phyloP scores from a whole-genome alignment of 108 stramenopile species.

The Parietichytrium sp. region DNA sequence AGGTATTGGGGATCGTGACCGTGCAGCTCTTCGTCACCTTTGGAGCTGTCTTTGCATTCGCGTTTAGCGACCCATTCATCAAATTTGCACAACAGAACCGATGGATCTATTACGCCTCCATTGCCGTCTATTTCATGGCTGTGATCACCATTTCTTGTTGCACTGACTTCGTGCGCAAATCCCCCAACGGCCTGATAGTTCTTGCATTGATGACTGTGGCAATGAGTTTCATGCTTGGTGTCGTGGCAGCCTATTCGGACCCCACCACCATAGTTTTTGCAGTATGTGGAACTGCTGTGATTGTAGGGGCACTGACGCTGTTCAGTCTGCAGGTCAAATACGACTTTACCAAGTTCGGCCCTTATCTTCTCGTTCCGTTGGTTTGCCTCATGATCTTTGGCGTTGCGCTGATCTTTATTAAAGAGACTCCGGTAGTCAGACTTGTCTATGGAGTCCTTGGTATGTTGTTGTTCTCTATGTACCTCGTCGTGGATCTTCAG shows the following conservation, averaged over 20 bases:
- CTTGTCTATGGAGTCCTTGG: not conserved
- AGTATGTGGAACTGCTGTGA: not conserved
- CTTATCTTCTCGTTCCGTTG: conserved; percentile 7
- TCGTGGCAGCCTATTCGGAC: not conserved
- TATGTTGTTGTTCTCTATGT: not conserved
- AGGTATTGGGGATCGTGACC: not conserved
- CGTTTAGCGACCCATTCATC: not conserved
- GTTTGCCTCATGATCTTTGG: not conserved
- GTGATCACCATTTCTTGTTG: conserved; percentile 16
- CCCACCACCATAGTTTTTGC: not conserved
- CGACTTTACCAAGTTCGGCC: not conserved
- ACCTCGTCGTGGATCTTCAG: conserved; percentile 6
- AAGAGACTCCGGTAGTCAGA: not conserved
- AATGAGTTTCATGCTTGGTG: conserved; percentile 1
- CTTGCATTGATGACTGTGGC: not conserved
- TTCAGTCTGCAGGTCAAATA: not conserved
- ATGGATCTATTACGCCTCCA: conserved; percentile 1
- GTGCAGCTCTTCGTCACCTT: conserved; percentile 24
- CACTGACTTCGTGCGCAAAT: not conserved
- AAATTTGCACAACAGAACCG: not conserved
- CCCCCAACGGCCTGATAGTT: not conserved
- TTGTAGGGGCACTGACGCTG: not conserved
- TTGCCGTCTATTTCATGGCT: not conserved
- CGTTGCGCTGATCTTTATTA: conserved; percentile 11
- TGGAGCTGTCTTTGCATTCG: not conserved